Conservation (phyloP, 495 filamentous ascomycete species). For the Oidiodendron maius region DNA sequence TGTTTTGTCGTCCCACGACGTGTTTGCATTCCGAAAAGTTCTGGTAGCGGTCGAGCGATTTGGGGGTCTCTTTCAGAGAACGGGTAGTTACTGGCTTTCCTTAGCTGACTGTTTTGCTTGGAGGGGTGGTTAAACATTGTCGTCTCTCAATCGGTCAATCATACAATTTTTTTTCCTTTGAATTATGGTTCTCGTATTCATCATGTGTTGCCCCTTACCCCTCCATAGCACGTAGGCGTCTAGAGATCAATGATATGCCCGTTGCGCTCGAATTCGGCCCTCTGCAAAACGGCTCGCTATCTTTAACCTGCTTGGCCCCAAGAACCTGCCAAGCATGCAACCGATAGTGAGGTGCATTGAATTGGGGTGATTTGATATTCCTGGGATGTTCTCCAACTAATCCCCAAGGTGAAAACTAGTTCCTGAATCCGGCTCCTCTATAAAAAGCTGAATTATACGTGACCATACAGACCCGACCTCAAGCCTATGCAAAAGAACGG, state of each 20-base stretch:
- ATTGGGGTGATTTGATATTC: background rate
- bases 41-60: slow-evolving; percentile 26
- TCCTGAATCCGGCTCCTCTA: no score
- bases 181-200: slow-evolving; percentile 9
- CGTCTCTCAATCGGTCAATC: slow-evolving; percentile 23
- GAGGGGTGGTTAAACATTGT: slow-evolving; percentile 18
- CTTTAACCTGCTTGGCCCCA: no score
- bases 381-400: no score
- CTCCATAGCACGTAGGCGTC: slow-evolving; percentile 12
- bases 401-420: no score
- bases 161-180: slow-evolving; percentile 16
- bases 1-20: slow-evolving; percentile 22
- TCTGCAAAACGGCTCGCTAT: no score
- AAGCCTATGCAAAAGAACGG: no score
- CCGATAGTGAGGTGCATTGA: slow-evolving; percentile 8
- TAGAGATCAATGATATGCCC: no score
- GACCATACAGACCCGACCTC: no score
- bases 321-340: no score
- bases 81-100: slow-evolving; percentile 16
- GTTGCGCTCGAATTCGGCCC: no score
- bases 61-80: slow-evolving; percentile 22
- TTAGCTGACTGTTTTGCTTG: slow-evolving; percentile 20
- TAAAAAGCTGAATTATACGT: no score
- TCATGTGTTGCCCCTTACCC: slow-evolving; percentile 15
- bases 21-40: slow-evolving; percentile 30